A percentile compares a stretch with the other conserved stretches of the same genome.
Evolutionary conservation across 1,284 basidiomycete genomes (phyloP).

Genomic region (Cerrena zonata): DNA sequence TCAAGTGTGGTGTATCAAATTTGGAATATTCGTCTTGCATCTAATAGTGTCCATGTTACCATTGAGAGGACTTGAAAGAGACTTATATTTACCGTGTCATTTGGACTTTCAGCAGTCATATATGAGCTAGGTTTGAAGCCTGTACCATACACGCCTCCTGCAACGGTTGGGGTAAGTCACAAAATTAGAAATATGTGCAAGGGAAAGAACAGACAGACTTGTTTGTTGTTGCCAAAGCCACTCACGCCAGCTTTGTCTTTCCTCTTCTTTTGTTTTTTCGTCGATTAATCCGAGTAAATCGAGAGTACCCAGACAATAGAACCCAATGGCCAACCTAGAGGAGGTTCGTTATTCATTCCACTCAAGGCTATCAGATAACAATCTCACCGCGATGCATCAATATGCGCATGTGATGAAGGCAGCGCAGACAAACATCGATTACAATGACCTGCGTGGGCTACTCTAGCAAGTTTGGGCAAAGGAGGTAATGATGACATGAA

Average conservation of each 20-base stretch:
- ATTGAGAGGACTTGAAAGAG: neutral
- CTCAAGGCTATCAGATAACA: neutral
- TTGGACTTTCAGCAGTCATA: slow-evolving; percentile 36
- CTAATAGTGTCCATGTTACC: neutral
- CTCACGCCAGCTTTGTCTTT: slow-evolving; percentile 61
- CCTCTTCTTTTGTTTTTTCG: slow-evolving; percentile 40
- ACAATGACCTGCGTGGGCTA: slow-evolving; percentile 21
- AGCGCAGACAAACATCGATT: slow-evolving; percentile 25
- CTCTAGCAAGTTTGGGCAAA: slow-evolving; percentile 11
- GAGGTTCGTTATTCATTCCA: neutral
- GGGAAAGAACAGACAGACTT: slow-evolving; percentile 32
- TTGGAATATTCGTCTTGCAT: slow-evolving; percentile 34
- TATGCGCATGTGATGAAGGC: slow-evolving; percentile 21
- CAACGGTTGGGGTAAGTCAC: neutral
- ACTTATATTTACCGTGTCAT: slow-evolving; percentile 17
- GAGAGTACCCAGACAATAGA: slow-evolving; percentile 77
- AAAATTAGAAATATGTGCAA: slow-evolving; percentile 1
- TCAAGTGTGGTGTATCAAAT: slow-evolving; percentile 74
- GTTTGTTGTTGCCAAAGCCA: slow-evolving; percentile 89
- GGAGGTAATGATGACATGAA: too few species aligned
- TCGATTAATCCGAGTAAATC: slow-evolving; percentile 63
- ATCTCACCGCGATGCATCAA: slow-evolving; percentile 21
- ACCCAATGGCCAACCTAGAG: slow-evolving; percentile 70
- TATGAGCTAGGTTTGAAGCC: slow-evolving; percentile 77
- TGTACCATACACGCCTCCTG: slow-evolving; percentile 52